Percentiles rank a stretch among this genome's conserved stretches.
These are phyloP conservation scores for Xerocomellus amylosporus DNA, from an alignment of 768 basidiomycete genomes.

Conservation along the genomic window DNA sequence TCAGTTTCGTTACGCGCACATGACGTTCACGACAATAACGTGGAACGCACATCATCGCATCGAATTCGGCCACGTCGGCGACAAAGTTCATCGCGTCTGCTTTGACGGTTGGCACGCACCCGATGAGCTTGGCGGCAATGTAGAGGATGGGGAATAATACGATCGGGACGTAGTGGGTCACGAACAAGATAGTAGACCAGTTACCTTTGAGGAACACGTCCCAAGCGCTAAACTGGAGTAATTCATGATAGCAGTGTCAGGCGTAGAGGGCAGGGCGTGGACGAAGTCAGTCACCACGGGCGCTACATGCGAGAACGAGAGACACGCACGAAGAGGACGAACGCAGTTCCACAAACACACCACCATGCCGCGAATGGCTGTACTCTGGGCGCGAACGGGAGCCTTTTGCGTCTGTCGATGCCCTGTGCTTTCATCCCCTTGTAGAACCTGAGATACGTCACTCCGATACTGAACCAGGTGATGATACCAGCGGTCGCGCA, in stretches of 20 bases:
- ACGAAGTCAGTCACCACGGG: background rate
- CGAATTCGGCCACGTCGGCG: constrained; percentile 25
- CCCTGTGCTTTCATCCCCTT: constrained; percentile 49
- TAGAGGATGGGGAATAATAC: constrained; percentile 48
- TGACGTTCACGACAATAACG: background rate
- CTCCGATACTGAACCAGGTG: constrained; percentile 42
- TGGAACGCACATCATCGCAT: constrained; percentile 22
- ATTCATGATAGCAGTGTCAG: no score
- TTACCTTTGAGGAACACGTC: constrained; percentile 36
- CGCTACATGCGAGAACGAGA: constrained; percentile 37
- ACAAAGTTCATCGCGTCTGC: constrained; percentile 29
- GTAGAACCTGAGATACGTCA: constrained; percentile 47
- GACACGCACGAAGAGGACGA: no score
- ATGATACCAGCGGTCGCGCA: constrained; percentile 39
- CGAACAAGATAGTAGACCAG: constrained; percentile 38
- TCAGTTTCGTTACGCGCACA: background rate
- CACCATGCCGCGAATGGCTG: no score
- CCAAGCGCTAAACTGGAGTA: constrained; percentile 38
- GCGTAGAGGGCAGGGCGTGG: no score
- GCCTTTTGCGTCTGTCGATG: constrained; percentile 36
- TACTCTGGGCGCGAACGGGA: constrained; percentile 32
- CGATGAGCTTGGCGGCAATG: constrained; percentile 24
- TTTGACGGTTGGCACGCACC: constrained; percentile 5
- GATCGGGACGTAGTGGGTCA: constrained; percentile 43
- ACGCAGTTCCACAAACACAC: no score